These are phyloP conservation scores for Angomonas deanei DNA, from an alignment of 208 protist genomes.

Conservation along the genomic window DNA sequence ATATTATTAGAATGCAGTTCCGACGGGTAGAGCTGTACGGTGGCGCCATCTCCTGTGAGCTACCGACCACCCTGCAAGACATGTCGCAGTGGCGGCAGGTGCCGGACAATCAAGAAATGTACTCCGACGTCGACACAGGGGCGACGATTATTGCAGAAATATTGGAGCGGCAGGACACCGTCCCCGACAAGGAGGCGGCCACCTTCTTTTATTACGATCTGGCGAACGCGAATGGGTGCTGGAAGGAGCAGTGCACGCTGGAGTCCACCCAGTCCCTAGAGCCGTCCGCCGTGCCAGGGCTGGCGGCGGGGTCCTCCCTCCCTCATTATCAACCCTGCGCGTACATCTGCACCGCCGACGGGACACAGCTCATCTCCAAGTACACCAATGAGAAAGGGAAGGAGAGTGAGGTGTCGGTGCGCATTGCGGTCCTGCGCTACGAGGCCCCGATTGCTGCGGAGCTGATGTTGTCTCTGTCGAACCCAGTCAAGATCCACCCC, in stretches of 20 bases:
- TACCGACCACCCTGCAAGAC: slow-evolving; percentile 36
- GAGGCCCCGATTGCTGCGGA: slow-evolving; percentile 53
- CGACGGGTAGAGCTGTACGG: slow-evolving; percentile 49
- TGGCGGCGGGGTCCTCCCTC: slow-evolving; percentile 15
- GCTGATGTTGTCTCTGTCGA: slow-evolving; percentile 56
- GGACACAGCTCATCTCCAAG: slow-evolving; percentile 64
- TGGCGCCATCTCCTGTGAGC: slow-evolving; percentile 46
- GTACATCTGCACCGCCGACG: slow-evolving; percentile 39
- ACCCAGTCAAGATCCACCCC: slow-evolving; percentile 38
- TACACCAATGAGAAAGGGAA: slow-evolving; percentile 57
- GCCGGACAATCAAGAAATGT: slow-evolving; percentile 79
- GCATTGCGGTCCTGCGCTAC: slow-evolving; percentile 50
- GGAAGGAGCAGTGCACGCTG: not conserved
- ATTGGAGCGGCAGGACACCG: slow-evolving; percentile 29
- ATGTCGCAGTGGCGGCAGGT: slow-evolving; percentile 68
- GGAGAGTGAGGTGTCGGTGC: slow-evolving; percentile 64
- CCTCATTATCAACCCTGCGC: slow-evolving; percentile 33
- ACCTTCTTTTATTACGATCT: slow-evolving; percentile 64
- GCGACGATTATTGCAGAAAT: slow-evolving; percentile 68
- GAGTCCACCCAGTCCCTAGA: not conserved
- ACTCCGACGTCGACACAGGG: slow-evolving; percentile 41
- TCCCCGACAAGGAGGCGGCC: slow-evolving; percentile 37
- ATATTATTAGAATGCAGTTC: slow-evolving; percentile 10
- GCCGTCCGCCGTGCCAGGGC: not conserved
- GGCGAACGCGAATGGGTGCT: slow-evolving; percentile 55